A percentile compares a stretch with the other conserved stretches of the same genome.
Conservation (phyloP, 2,329 filamentous ascomycete genomes). For the Alternaria postmessia region DNA sequence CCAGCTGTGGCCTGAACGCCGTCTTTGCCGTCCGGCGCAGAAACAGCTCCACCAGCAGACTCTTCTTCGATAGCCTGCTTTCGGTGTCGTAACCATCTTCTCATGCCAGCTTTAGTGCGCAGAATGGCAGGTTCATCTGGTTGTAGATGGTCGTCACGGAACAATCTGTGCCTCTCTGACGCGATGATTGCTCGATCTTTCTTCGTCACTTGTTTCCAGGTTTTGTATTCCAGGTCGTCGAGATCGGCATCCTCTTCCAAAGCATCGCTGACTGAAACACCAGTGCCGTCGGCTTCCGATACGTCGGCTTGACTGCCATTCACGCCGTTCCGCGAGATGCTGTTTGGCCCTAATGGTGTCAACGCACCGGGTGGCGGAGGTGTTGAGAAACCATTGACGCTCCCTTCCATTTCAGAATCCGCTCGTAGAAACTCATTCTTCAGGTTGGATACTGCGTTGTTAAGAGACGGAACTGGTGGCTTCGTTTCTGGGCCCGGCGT, state of each 20-base stretch:
- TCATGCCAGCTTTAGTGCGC: constrained; percentile 86
- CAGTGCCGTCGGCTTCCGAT: constrained; percentile 82
- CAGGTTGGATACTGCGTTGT: constrained; percentile 58
- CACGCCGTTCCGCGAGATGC: constrained; percentile 65
- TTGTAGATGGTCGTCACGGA: constrained; percentile 85
- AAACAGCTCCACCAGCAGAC: constrained; percentile 58
- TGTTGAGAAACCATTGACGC: constrained; percentile 83
- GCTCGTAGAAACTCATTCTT: constrained; percentile 64
- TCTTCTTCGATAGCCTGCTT: constrained; percentile 65
- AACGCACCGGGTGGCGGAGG: constrained; percentile 79
- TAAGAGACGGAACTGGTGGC: constrained; percentile 68
- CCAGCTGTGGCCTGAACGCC: constrained; percentile 60
- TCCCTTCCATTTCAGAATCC: constrained; percentile 85
- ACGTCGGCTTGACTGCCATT: constrained; percentile 77
- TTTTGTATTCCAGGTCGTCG: constrained; percentile 90
- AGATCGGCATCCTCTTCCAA: constrained; percentile 80
- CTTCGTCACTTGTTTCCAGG: constrained; percentile 99
- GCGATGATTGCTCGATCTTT: constrained; percentile 89
- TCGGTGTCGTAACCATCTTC: constrained; percentile 82
- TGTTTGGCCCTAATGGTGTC: constrained; percentile 77
- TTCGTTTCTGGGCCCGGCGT: constrained; percentile 81
- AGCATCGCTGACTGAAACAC: constrained; percentile 72
- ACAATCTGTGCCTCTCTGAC: constrained; percentile 84
- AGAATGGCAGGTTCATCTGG: constrained; percentile 86
- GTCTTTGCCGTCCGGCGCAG: constrained; percentile 57